Conservation (phyloP, 2,329 filamentous ascomycete genomes). For the Pseudogymnoascus sp. region DNA sequence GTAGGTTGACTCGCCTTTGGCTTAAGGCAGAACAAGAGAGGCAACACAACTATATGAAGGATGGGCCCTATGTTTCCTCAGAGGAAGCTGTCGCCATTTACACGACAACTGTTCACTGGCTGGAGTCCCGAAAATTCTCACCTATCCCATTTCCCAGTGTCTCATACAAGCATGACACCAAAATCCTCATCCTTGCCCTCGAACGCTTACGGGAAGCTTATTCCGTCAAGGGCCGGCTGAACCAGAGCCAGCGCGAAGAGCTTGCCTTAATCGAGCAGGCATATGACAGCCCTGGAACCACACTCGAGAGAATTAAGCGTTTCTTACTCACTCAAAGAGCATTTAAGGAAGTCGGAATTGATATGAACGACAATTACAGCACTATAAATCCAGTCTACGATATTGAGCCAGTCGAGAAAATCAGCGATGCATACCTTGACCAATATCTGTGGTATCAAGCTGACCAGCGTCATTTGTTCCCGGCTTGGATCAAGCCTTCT, state of each 20-base stretch:
- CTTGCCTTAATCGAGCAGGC: conserved; percentile 95
- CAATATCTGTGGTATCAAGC: conserved; percentile 99
- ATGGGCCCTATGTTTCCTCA: conserved; percentile 94
- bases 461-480: conserved; percentile 93
- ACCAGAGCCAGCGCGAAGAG: conserved; percentile 96
- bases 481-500: conserved; percentile 97
- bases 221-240: conserved; percentile 92
- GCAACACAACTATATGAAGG: conserved; percentile 99
- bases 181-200: conserved; percentile 91
- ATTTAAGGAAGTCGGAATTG: conserved; percentile 98
- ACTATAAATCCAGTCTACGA: conserved; percentile 99
- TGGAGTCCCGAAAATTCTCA: conserved; percentile 96
- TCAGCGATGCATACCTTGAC: conserved; percentile 95
- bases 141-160: conserved; percentile 98
- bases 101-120: conserved; percentile 97
- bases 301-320: conserved; percentile 90
- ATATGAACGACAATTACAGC: conserved; percentile 99
- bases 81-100: conserved; percentile 98
- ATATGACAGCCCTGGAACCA: conserved; percentile 95
- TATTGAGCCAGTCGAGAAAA: conserved; percentile 98
- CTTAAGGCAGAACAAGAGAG: conserved; percentile 96
- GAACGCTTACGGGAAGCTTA: conserved; percentile 92
- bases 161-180: conserved; percentile 98
- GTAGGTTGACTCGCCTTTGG: conserved; percentile 89
- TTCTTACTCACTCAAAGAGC: conserved; percentile 94